Conservation (phyloP, 83 land plant species). For the Picea mariana region DNA sequence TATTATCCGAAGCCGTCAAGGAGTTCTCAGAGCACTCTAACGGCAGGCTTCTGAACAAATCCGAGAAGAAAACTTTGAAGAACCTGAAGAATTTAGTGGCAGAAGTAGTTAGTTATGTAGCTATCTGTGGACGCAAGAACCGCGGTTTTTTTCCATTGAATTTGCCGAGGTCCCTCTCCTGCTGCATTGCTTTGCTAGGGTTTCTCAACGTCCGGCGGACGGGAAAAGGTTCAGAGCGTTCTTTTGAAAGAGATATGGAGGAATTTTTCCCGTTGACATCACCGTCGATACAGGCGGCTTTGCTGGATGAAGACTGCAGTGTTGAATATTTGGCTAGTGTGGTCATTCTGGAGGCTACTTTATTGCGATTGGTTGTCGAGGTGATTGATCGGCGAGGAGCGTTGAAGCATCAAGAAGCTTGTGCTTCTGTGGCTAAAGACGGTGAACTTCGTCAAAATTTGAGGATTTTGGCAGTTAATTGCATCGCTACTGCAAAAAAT, state of each 20-base stretch:
- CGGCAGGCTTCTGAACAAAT: background rate
- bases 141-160: background rate
- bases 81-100: background rate
- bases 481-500: background rate
- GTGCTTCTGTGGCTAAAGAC: background rate
- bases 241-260: background rate
- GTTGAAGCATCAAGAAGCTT: background rate
- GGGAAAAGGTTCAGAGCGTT: background rate
- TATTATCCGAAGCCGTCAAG: background rate
- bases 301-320: background rate
- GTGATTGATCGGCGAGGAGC: background rate
- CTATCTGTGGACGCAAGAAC: background rate
- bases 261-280: background rate
- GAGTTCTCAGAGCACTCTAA: background rate
- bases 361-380: background rate
- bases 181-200: background rate
- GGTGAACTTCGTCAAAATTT: constrained; percentile 3
- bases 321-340: constrained; percentile 9
- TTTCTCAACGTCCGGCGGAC: background rate
- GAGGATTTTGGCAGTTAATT: constrained; percentile 3
- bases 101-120: background rate
- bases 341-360: background rate
- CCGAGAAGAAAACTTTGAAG: background rate
- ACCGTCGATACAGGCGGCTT: background rate
- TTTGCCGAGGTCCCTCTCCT: background rate